These are phyloP conservation scores for Fusarium compactum DNA, from an alignment of 2,329 filamentous ascomycete species.

Conservation along the genomic window DNA sequence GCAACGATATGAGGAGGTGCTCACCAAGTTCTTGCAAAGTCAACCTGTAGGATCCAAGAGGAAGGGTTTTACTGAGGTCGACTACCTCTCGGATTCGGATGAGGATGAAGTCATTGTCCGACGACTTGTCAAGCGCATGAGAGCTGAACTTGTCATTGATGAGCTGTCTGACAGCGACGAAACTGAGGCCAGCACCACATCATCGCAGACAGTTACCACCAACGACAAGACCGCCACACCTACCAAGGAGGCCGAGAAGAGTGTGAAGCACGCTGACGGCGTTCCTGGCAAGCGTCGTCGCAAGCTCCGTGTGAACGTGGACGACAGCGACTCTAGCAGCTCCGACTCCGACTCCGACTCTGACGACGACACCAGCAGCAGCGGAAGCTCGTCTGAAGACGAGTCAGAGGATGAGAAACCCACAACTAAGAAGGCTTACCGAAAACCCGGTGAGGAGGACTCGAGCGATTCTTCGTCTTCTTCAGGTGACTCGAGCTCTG, in stretches of 20 bases:
- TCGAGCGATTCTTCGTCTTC: conserved; percentile 50
- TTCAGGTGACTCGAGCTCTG: conserved; percentile 52
- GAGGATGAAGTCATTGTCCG: conserved; percentile 64
- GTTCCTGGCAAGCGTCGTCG: conserved; percentile 61
- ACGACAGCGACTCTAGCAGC: conserved; percentile 57
- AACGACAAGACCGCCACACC: conserved; percentile 46
- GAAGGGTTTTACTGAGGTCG: conserved; percentile 66
- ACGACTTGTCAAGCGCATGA: conserved; percentile 72
- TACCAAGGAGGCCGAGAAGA: conserved; percentile 53
- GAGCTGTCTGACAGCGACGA: conserved; percentile 65
- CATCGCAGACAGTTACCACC: conserved; percentile 48
- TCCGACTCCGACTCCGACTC: conserved; percentile 52
- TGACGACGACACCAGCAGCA: conserved; percentile 50
- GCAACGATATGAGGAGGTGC: conserved; percentile 66
- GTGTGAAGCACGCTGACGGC: conserved; percentile 59
- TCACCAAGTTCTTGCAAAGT: conserved; percentile 60
- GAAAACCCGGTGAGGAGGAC: conserved; percentile 47
- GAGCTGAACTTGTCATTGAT: conserved; percentile 68
- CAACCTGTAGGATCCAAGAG: conserved; percentile 55
- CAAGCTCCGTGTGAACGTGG: conserved; percentile 63
- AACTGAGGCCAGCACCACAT: conserved; percentile 51
- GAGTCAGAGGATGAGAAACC: conserved; percentile 49
- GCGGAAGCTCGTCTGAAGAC: conserved; percentile 52
- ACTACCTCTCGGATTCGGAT: conserved; percentile 62
- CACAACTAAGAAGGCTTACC: conserved; percentile 41